Base-by-base conservation (phyloP, 1,139 yeast species). In the Taiozyma onychis region DNA sequence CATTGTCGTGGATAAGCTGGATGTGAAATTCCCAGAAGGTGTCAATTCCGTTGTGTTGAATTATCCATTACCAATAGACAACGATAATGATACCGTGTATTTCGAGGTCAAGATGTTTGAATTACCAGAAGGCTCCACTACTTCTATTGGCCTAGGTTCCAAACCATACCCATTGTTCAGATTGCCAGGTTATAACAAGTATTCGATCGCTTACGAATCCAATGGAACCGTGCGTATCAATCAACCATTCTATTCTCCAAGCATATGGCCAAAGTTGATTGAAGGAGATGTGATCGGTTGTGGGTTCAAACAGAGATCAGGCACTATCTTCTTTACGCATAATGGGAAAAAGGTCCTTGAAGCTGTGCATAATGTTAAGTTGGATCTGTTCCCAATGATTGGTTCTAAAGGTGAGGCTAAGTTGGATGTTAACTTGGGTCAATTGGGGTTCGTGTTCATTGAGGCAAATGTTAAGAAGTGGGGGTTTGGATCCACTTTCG, bases 381-480 rank as follows among this genome's bases (percentile, higher is more conserved):
- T 87, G 48, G 95, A 91, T 63, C 65, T 93, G 62, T 90, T 82
- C 52, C 96, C 96, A 11, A 87, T 93, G 5, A 70, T 89, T 24
- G 96, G 96, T 6, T 72, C 89, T 64, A 71, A 76, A 65, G 70
- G 79, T 58, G 67, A 83, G 53, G 75, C 89, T 67, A 66, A 83
- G 55, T 78, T 93, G 48, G 82, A 81, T 58, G 89, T 83, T 30
- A 89, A 89, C 63, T 67, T 89, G 46, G 97, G 97, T 7, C 95
- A 88, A 63, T 67, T 84, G 43, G 97, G 96, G 3, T 89, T 83
- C 67, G 95, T 89, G 3, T 88, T 85, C 75, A 86, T 89, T 51
- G 96, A 89, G 66, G 96, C 96, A 6, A 89, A 89, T 64, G 96
- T 89, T 32, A 78, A 89, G 60, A 91, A 90, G 66, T 88, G 95